Evolutionary conservation across 1,284 basidiomycete genomes (phyloP), one percentile per base, ranked within the genome.

Genomic region (Trametes polyzona): DNA sequence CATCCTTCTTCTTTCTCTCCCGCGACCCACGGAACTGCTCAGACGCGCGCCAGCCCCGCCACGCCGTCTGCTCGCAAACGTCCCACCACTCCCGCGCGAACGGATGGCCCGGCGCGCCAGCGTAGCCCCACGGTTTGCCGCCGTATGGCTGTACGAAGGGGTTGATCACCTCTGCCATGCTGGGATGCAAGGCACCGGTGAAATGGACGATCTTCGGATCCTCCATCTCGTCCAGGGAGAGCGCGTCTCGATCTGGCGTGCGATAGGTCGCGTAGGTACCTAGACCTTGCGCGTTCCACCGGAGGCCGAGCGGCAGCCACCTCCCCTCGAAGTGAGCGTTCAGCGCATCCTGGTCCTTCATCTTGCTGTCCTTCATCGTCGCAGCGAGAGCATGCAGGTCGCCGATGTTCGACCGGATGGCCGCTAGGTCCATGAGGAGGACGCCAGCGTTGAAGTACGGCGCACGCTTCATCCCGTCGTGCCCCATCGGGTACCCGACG

Each of bases 381-480:
- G 48, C 50, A 10, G 66, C 73, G 21, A 72, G 32, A 14, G 47
- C 57, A 30, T 65, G 54, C 16, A 83, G 68, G 2, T 67, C 66
- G 6, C 39, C 40, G 5, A 71, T 16, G 4, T 52, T 51, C 8
- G 40, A 23, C n/a, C 82, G 71, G 9, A 75, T 65, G 37, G 70
- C 71, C 0, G 78, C 66, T 33, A 85, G 70, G 66, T 85, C 77
- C 55, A 85, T 58, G 11, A 85, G 67, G 47, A 86, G 64, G 17
- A 86, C 79, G 0, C 83, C 83, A 0, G 81, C 78, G 50, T 84
- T 86, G 73, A 84, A 84, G 64, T 84, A 83, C 6, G 73, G 69
- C 0, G 56, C 65, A 33, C 59, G 55, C 7, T 68, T 62, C 6
- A 74, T 35, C 1, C 57, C 70, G 0, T 67, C 65, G 59, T 81